Base-by-base conservation (phyloP, 768 basidiomycete species). In the Antrodiella citrinella region DNA sequence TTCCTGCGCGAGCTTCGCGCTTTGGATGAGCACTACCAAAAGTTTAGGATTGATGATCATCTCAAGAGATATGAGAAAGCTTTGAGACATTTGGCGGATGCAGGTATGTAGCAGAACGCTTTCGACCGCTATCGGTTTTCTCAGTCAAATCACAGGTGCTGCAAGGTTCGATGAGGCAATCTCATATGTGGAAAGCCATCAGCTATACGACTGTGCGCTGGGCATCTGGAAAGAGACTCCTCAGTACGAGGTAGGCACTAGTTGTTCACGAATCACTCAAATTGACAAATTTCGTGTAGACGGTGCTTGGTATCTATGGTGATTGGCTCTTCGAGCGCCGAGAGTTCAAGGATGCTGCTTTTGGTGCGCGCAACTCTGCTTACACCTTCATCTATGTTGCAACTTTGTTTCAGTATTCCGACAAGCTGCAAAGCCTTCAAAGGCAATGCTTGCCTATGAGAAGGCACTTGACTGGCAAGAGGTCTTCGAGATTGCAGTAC, bases 31-130 rank as follows among this genome's bases (percentile, higher is more conserved):
- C 76, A 80, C 61, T 90, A 95, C 59, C 94, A 97, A 57, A 71
- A 81, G 42, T 96, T 90, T 71, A 78, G 78, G 56, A 98, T 99
- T 51, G 94, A 99, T 60, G 92, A 97, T 60, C 83, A 97, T 63
- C 76, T 98, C 38, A 81, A 80, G 62, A 78, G 90, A 25, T 69
- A 87, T 56, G 72, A 75, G 45, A 85, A 76, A 49, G 95, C 95
- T 2, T 66, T 99, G 48, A 65, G 62, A 41, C 85, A 92, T 63
- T 72, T 99, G 9, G 73, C 75, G 51, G 71, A 78, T 12, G 87
- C 90, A 39, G 94, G 92, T 82, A 50, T 40, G 62, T 61, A 10
- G 25, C 5, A 26, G 19, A 3, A 23, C 13, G 15, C 38, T 9
- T 49, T 21, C 35, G 35, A 38, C 10, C 35, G 10, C 18, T 18